A percentile compares a stretch with the other conserved stretches of the same genome.
Conservation (phyloP, 441 rosid species). For the Pelargonium citronellum region DNA sequence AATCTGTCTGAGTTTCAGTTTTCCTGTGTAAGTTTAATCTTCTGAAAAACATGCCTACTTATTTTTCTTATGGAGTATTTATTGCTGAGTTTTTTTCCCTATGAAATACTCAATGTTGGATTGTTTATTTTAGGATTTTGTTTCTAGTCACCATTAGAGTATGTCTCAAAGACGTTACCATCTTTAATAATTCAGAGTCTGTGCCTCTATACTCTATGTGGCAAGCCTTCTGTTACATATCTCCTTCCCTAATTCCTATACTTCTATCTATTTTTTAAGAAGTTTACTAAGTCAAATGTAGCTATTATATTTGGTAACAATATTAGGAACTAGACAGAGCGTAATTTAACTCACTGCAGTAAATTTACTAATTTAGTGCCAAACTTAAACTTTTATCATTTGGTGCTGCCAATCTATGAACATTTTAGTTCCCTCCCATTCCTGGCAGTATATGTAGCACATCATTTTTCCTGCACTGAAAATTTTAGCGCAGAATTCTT, state of each 20-base stretch:
- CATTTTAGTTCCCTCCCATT: no score
- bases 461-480: neutral
- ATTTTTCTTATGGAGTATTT: neutral
- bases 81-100: neutral
- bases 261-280: neutral
- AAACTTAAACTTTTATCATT: no score
- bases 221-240: neutral
- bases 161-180: no score
- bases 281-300: neutral
- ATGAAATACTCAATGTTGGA: neutral
- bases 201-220: neutral
- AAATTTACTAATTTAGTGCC: no score
- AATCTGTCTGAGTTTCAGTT: constrained; percentile 91
- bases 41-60: neutral
- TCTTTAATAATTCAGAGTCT: no score
- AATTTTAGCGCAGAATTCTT: neutral
- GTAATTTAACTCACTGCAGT: no score
- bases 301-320: neutral
- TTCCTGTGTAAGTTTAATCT: constrained; percentile 71
- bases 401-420: neutral
- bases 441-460: no score
- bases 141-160: neutral
- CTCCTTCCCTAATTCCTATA: neutral
- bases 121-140: neutral
- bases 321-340: neutral